These are phyloP conservation scores for Solanum chacoense DNA, from an alignment of 305 asterid species.

Conservation along the genomic window DNA sequence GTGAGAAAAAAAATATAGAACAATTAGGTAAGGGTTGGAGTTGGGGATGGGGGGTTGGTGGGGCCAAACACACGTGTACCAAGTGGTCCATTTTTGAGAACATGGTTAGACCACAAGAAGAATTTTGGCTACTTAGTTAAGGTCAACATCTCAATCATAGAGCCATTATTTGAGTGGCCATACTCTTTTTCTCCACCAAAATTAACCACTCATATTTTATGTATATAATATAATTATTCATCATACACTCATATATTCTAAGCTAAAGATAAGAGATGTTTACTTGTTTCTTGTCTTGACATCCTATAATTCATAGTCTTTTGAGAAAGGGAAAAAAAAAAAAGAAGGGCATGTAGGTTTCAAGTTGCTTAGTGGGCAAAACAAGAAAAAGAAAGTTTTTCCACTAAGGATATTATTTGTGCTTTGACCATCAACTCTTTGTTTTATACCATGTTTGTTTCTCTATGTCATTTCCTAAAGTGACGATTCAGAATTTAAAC, in stretches of 20 bases:
- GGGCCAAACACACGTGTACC: conserved; percentile 46
- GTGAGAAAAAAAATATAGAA: neutral
- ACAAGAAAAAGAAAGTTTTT: conserved; percentile 6
- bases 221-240: neutral
- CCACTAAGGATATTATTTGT: conserved; percentile 22
- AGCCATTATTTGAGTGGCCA: conserved; percentile 51
- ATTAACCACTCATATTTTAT: conserved; percentile 24
- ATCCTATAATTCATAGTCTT: conserved; percentile 28
- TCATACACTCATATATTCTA: conserved; percentile 3
- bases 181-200: conserved; percentile 29
- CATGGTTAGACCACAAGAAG: conserved; percentile 13
- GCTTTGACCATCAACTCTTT: conserved; percentile 23
- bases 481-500: neutral
- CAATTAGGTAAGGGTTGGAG: conserved; percentile 11
- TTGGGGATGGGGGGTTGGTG: neutral
- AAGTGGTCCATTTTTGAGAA: conserved; percentile 22
- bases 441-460: conserved; percentile 25
- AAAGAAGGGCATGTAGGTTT: conserved; percentile 10
- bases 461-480: neutral
- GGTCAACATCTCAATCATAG: conserved; percentile 66
- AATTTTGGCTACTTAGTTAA: conserved; percentile 24
- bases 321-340: neutral
- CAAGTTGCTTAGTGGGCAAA: conserved; percentile 30
- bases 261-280: conserved; percentile 17
- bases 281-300: conserved; percentile 35